Conservation (phyloP, 352 stramenopile species). For the Phytophthora chlamydospora region DNA sequence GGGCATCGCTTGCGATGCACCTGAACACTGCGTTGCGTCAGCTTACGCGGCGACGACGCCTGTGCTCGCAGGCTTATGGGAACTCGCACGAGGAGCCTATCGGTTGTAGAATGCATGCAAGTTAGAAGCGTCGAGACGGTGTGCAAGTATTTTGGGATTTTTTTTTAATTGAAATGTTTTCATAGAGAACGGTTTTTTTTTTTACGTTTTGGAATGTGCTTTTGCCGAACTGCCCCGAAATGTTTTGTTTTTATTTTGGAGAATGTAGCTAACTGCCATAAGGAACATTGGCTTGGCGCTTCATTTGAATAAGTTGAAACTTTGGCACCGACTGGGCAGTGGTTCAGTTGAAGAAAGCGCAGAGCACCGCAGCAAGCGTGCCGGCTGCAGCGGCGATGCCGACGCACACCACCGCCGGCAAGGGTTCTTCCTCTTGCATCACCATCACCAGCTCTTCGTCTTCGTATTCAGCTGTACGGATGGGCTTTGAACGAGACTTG, state of each 20-base stretch:
- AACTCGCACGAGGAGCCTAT: conserved; percentile 55
- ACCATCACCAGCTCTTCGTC: conserved; percentile 12
- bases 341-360: conserved; percentile 62
- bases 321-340: not conserved
- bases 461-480: not conserved
- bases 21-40: conserved; percentile 57
- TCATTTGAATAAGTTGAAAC: not conserved
- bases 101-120: conserved; percentile 45
- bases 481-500: not conserved
- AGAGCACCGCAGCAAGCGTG: conserved; percentile 64
- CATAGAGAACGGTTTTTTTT: conserved; percentile 9
- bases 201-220: too few species aligned
- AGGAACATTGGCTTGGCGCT: not conserved
- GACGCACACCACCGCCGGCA: conserved; percentile 51
- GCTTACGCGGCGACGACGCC: conserved; percentile 40
- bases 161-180: conserved; percentile 35
- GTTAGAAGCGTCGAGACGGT: conserved; percentile 24
- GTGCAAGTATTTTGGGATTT: conserved; percentile 36
- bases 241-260: too few species aligned
- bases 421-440: conserved; percentile 31
- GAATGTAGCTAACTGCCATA: not conserved
- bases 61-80: conserved; percentile 40
- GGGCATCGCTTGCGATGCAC: conserved; percentile 74
- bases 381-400: conserved; percentile 61
- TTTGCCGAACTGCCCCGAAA: too few species aligned